A percentile compares a stretch with the other conserved stretches of the same genome.
Evolutionary conservation across 2,329 filamentous ascomycete species (phyloP).

Genomic region (Massarina eburnea): DNA sequence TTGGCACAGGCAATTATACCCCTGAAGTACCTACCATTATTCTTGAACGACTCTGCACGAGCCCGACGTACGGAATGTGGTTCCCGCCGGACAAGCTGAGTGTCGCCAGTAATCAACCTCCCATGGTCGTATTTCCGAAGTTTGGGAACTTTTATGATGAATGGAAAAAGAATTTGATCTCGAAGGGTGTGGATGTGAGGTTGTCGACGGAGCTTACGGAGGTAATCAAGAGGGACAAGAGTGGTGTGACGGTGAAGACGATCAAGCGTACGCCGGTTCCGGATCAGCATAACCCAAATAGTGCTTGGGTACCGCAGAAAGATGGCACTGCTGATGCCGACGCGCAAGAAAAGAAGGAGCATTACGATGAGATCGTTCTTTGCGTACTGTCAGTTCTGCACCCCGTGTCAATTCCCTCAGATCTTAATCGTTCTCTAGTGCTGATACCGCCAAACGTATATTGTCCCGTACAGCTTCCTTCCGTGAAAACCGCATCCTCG

Average conservation of each 20-base stretch:
- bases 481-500: constrained; percentile 67
- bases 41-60: constrained; percentile 55
- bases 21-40: constrained; percentile 71
- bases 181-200: constrained; percentile 59
- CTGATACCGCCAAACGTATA: constrained; percentile 60
- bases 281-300: constrained; percentile 50
- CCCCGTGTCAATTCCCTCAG: constrained; percentile 1
- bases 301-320: constrained; percentile 45
- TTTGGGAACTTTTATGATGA: constrained; percentile 62
- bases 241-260: constrained; percentile 54
- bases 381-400: constrained; percentile 53
- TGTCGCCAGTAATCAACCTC: constrained; percentile 54
- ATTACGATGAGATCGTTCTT: constrained; percentile 67
- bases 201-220: constrained; percentile 59
- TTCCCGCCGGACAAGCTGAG: constrained; percentile 53
- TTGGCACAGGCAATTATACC: constrained; percentile 75
- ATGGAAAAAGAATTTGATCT: constrained; percentile 58
- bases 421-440: constrained; percentile 26
- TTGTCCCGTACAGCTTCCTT: constrained; percentile 60
- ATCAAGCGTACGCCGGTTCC: constrained; percentile 47
- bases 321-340: constrained; percentile 45
- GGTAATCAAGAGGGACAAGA: constrained; percentile 55
- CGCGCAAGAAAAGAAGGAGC: constrained; percentile 48
- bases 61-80: constrained; percentile 62
- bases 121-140: constrained; percentile 65